These are phyloP conservation scores for Achaetomium macrosporum DNA, from an alignment of 2,329 filamentous ascomycete species.

Conservation along the genomic window DNA sequence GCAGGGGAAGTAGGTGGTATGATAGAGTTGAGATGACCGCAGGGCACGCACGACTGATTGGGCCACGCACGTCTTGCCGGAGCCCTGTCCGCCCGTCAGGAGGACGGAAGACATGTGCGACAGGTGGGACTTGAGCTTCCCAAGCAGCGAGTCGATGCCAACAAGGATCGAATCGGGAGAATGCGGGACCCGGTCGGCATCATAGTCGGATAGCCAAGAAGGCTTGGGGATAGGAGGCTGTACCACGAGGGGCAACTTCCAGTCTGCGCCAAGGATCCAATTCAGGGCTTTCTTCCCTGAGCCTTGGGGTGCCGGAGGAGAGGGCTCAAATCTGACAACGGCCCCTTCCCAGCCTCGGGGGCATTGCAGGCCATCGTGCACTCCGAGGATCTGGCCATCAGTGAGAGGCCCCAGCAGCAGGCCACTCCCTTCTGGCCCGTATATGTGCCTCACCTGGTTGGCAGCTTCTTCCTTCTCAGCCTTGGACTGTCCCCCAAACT, in stretches of 20 bases:
- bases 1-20: slow-evolving; percentile 81
- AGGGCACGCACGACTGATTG: slow-evolving; percentile 70
- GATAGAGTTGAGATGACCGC: slow-evolving; percentile 66
- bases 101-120: slow-evolving; percentile 84
- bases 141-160: slow-evolving; percentile 73
- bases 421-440: slow-evolving; percentile 55
- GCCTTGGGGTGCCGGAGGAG: slow-evolving; percentile 35
- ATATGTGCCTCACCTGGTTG: slow-evolving; percentile 66
- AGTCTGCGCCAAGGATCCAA: slow-evolving; percentile 77
- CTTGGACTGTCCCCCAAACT: slow-evolving; percentile 83
- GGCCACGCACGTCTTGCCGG: slow-evolving; percentile 80
- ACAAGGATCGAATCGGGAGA: slow-evolving; percentile 59
- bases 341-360: slow-evolving; percentile 73
- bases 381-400: slow-evolving; percentile 72
- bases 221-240: slow-evolving; percentile 67
- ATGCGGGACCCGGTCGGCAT: slow-evolving; percentile 46
- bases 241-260: slow-evolving; percentile 67
- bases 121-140: slow-evolving; percentile 68
- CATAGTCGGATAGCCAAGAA: slow-evolving; percentile 46
- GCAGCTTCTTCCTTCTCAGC: slow-evolving; percentile 72
- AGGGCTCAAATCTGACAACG: slow-evolving; percentile 69
- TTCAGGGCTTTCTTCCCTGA: slow-evolving; percentile 43
- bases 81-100: slow-evolving; percentile 80
- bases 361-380: slow-evolving; percentile 47
- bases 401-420: slow-evolving; percentile 80